Percentiles rank a stretch among this genome's conserved stretches.
Evolutionary conservation across 139 green algal genomes (phyloP).

Genomic region (Haematococcus lacustris): DNA sequence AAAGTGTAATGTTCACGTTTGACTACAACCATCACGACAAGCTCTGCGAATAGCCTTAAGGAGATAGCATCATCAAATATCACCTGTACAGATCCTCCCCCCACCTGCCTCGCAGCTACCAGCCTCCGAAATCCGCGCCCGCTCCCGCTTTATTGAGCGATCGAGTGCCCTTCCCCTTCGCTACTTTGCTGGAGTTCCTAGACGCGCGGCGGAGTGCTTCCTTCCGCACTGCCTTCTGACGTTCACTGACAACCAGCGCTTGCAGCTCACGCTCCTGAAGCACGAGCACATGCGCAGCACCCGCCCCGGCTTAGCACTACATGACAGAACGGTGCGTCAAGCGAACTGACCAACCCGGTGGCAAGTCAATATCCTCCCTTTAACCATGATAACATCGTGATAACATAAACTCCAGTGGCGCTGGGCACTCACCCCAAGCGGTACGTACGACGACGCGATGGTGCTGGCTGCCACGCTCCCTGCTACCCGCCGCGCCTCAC

Average conservation of each 20-base stretch:
- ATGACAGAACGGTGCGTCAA: neutral
- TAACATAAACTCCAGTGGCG: too few relatives aligned
- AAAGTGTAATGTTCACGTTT: neutral
- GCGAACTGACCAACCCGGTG: too few relatives aligned
- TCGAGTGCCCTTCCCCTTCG: slow-evolving; percentile 28
- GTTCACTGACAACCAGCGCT: slow-evolving; percentile 28
- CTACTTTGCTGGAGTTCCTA: slow-evolving; percentile 29
- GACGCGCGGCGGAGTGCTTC: slow-evolving; percentile 3
- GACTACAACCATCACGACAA: neutral
- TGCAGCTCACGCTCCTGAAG: slow-evolving; percentile 30
- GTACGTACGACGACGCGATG: neutral
- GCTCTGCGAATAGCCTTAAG: neutral
- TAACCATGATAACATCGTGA: neutral
- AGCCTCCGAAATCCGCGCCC: slow-evolving; percentile 7
- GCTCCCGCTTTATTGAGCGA: slow-evolving; percentile 5
- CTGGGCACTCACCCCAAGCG: neutral
- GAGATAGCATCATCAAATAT: too few relatives aligned
- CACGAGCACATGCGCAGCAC: neutral
- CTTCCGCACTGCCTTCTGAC: slow-evolving; percentile 18
- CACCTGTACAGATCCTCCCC: too few relatives aligned
- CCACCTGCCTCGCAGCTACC: neutral
- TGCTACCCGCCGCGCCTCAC: too few relatives aligned
- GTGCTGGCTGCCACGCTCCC: too few relatives aligned
- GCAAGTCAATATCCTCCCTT: neutral
- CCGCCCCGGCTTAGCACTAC: neutral